These are phyloP conservation scores for Craspedostauros australis DNA, from an alignment of 108 stramenopile genomes.

Conservation along the genomic window DNA sequence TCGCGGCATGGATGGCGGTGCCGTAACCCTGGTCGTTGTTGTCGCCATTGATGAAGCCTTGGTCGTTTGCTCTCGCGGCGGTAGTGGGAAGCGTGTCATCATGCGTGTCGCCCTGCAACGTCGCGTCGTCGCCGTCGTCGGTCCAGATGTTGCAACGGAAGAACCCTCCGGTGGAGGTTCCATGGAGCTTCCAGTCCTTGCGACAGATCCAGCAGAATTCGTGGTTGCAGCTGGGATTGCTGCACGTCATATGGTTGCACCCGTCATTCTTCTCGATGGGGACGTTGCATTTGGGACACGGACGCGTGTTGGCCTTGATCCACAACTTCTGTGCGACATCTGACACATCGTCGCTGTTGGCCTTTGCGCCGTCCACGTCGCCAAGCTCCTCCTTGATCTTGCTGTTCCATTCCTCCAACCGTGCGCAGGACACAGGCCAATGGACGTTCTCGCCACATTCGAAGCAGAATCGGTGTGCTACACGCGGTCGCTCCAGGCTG, in stretches of 20 bases:
- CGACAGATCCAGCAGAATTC: slow-evolving; percentile 79
- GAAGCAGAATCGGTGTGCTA: slow-evolving; percentile 55
- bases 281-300: slow-evolving; percentile 57
- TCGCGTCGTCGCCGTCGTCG: slow-evolving; percentile 23
- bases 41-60: background rate
- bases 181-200: slow-evolving; percentile 52
- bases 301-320: slow-evolving; percentile 66
- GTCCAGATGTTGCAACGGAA: slow-evolving; percentile 57
- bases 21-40: slow-evolving; percentile 33
- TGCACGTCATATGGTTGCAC: slow-evolving; percentile 73
- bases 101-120: slow-evolving; percentile 1
- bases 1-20: slow-evolving; percentile 34
- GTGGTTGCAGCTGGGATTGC: slow-evolving; percentile 32
- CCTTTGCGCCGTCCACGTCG: slow-evolving; percentile 20
- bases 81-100: background rate
- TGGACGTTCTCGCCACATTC: slow-evolving; percentile 36
- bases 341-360: slow-evolving; percentile 5
- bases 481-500: slow-evolving; percentile 22
- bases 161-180: slow-evolving; percentile 46
- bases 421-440: slow-evolving; percentile 45
- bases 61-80: background rate
- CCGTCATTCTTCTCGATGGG: slow-evolving; percentile 73
- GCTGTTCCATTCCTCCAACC: slow-evolving; percentile 42
- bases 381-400: slow-evolving; percentile 38
- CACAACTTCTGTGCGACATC: slow-evolving; percentile 54